Conservation (phyloP, 345 rosid species). For the Crucihimalaya himalaica region DNA sequence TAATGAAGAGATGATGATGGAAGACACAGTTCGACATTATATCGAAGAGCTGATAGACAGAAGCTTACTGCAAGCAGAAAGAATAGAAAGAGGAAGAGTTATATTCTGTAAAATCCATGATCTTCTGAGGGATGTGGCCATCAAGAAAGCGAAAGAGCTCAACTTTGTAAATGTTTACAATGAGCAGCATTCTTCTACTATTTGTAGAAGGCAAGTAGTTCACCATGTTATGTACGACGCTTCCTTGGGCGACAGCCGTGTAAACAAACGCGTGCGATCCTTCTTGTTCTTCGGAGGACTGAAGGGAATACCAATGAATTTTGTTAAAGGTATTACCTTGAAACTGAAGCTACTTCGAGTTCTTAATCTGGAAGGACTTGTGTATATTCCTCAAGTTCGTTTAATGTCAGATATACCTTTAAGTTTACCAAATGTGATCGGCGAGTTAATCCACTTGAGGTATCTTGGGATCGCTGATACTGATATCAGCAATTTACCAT, state of each 20-base stretch:
- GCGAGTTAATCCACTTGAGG: slow-evolving; percentile 7
- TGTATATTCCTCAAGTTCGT: too few relatives aligned
- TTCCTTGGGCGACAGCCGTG: too few relatives aligned
- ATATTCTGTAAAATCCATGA: slow-evolving; percentile 16
- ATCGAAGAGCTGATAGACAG: slow-evolving; percentile 24
- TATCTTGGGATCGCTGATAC: background rate
- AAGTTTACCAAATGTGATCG: background rate
- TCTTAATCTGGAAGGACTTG: background rate
- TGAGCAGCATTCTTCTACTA: background rate
- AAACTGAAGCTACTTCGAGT: background rate
- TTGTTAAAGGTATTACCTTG: background rate
- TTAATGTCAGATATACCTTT: too few relatives aligned
- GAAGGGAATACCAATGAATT: too few relatives aligned
- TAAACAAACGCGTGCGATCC: background rate
- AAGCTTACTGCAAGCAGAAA: slow-evolving; percentile 12
- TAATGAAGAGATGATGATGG: slow-evolving; percentile 3
- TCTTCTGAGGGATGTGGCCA: slow-evolving; percentile 18
- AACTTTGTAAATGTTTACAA: background rate
- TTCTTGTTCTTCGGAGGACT: background rate
- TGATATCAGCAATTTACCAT: rapidly evolving
- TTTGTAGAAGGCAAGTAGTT: slow-evolving; percentile 4
- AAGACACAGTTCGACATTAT: slow-evolving; percentile 5
- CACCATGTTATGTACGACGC: too few relatives aligned
- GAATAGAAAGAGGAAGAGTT: background rate
- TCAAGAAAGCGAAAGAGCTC: slow-evolving; percentile 17